Evolutionary conservation across 345 rosid species (phyloP), one percentile per base, ranked within the genome.

Genomic region (Lepidium africanum): DNA sequence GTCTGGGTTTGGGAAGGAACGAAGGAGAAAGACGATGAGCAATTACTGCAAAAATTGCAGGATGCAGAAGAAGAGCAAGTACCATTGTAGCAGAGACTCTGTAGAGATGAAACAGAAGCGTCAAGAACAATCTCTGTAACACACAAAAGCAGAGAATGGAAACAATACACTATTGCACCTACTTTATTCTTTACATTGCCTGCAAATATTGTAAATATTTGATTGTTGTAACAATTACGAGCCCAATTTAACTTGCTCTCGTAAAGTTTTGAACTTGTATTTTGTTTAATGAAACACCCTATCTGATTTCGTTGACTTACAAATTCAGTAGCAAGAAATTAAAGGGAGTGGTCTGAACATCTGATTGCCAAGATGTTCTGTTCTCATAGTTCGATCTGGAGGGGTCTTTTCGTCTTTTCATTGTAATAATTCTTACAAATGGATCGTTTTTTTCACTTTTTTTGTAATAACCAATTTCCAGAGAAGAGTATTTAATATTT

Each of bases 1-100:
- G 90, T 87, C 10, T 90, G 92, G 95, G 88, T 83, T 58, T 87
- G 95, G 95, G 87, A 87, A 58, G 88, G 89, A 2, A 47, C 65
- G 8, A 65, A 73, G 47, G 85, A 86, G 57, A 78, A 76, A 63
- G 83, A 77, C 8, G 80, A n/a, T n/a, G n/a, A 70, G 33, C 74
- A 46, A 42, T 46, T 42, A 36, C 76, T 7, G 23, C 72, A 35
- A 38, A 62, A 19, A 7, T 63, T 53, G 17, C 51, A 50, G 25
- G 53, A 50, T 17, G 67, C 21, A 59, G 53, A 35, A 54, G 58
- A 13, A 40, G 37, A 63, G 14, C 58, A 2, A 27, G 65, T 47
- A 63, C 30, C 76, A 17, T 47, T 38, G 35, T 63, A 63, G 19
- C 76, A 50, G 35, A 32, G 16, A 47, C 59, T 47, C 65, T 59